Base-by-base conservation (phyloP, 2,329 filamentous ascomycete genomes). In the Fusarium sp. region DNA sequence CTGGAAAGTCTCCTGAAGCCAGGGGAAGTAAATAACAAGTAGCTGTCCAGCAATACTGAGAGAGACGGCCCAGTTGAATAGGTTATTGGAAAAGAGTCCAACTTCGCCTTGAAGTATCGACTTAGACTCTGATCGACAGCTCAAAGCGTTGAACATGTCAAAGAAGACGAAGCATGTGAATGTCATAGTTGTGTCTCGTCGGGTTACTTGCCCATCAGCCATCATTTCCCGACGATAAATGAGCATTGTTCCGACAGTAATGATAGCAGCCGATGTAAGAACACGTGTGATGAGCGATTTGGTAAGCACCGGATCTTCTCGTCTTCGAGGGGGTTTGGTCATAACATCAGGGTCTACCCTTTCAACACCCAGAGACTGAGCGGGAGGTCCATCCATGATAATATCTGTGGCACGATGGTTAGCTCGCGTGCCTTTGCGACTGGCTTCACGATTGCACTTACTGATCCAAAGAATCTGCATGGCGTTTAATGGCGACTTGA, bases 391-490 rank as follows among this genome's bases (percentile, higher is more conserved):
- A 80, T 99, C 97, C 97, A 99, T 99, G 74, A 99, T 94, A 77
- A 99, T 98, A 78, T 99, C 95, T 98, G 73, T 13, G 23, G 24
- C 15, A 53, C 37, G 35, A 33, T 20, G 44, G 57, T 78, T 64
- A 75, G 66, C 18, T 26, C 37, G 38, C 20, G 18, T 12, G 39
- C 33, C 16, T 35, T 35, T 35, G 16, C 18, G 33, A 35, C 15
- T 10, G 8, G 8, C 33, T 10, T 18, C 16, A n/a, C 3, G 8
- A n/a, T 9, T 48, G 9, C 15, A 88, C 93, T 83, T 84, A 98
- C 95, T 99, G 76, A 99, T 99, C 96, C 96, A 99, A 41, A 99
- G 87, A 83, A 99, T 99, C 83, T 99, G 96, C 96, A 99, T 99
- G 49, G 96, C 94, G 78, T 99, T 99, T 64, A 99, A 85, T 44